These are phyloP conservation scores for Citrus trifoliata DNA, from an alignment of 345 rosid species.

Conservation along the genomic window DNA sequence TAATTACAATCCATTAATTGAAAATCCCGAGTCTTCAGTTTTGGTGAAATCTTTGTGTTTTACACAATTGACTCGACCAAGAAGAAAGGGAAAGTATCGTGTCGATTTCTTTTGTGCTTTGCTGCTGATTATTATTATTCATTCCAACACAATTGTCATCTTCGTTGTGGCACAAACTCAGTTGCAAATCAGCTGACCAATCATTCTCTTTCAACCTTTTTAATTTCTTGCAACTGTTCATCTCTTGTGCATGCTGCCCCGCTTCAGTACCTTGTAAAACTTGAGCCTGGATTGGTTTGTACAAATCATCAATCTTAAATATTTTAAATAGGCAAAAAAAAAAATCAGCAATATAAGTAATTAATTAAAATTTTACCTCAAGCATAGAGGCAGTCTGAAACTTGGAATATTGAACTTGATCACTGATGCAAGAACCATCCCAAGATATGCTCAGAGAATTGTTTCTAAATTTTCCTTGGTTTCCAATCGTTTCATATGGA, in stretches of 20 bases:
- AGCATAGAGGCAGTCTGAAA: not conserved
- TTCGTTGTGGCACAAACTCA: conserved; percentile 11
- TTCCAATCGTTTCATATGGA: conserved; percentile 19
- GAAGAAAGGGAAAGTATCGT: conserved; percentile 29
- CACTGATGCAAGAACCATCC: not conserved
- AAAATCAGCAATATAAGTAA: too few relatives aligned
- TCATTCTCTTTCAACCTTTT: conserved; percentile 4
- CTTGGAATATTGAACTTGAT: not conserved
- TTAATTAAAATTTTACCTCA: not conserved
- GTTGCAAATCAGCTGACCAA: conserved; percentile 21
- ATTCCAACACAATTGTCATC: not conserved
- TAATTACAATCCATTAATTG: not conserved
- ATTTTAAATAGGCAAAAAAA: too few relatives aligned
- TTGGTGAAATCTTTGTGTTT: not conserved
- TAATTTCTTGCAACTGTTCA: not conserved
- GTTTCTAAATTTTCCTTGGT: not conserved
- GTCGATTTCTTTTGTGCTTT: conserved; percentile 14
- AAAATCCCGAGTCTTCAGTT: conserved; percentile 2
- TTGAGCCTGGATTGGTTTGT: not conserved
- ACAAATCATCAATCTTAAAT: not conserved
- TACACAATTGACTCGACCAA: conserved; percentile 7
- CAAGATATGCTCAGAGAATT: conserved; percentile 2
- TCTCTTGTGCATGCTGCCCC: not conserved
- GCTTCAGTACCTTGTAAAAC: not conserved
- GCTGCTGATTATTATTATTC: not conserved